A percentile compares a stretch with the other conserved stretches of the same genome.
Conservation (phyloP, 169 alveolate species). For the Eimeria tenella region DNA sequence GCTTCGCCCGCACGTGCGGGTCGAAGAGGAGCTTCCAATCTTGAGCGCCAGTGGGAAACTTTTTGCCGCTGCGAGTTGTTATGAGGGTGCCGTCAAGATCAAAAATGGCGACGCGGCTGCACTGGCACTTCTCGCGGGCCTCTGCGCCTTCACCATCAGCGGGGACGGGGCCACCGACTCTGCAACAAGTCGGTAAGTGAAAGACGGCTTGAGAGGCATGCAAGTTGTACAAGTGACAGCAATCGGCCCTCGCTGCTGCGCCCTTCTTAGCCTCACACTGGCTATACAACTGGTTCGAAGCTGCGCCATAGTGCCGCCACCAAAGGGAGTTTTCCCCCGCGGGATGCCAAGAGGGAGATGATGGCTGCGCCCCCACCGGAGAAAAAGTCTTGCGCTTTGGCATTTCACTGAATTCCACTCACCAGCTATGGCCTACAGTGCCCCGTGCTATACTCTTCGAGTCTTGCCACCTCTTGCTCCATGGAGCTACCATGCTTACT, state of each 20-base stretch:
- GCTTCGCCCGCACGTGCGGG: background rate
- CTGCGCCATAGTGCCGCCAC: conserved; percentile 52
- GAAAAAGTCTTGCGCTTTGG: background rate
- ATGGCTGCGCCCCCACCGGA: background rate
- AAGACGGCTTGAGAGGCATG: conserved; percentile 48
- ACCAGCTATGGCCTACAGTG: no score
- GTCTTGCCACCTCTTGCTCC: no score
- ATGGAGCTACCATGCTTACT: no score
- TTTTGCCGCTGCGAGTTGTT: conserved; percentile 79
- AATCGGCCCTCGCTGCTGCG: background rate
- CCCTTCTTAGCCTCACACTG: background rate
- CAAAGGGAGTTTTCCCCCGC: conserved; percentile 47
- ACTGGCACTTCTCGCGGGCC: conserved; percentile 1
- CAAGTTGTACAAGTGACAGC: conserved; percentile 56
- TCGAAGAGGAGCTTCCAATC: conserved; percentile 77
- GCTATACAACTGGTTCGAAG: background rate
- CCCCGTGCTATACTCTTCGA: no score
- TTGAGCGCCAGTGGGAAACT: conserved; percentile 47
- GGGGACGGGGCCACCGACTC: background rate
- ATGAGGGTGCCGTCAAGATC: conserved; percentile 81
- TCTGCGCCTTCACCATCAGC: background rate
- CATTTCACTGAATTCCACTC: background rate
- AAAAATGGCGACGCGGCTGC: conserved; percentile 75
- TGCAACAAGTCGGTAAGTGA: conserved; percentile 49
- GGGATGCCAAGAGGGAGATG: conserved; percentile 60